Percentiles rank a stretch among this genome's conserved stretches.
Conservation (phyloP, 106 monocot genomes). For the Posidonia australis region DNA sequence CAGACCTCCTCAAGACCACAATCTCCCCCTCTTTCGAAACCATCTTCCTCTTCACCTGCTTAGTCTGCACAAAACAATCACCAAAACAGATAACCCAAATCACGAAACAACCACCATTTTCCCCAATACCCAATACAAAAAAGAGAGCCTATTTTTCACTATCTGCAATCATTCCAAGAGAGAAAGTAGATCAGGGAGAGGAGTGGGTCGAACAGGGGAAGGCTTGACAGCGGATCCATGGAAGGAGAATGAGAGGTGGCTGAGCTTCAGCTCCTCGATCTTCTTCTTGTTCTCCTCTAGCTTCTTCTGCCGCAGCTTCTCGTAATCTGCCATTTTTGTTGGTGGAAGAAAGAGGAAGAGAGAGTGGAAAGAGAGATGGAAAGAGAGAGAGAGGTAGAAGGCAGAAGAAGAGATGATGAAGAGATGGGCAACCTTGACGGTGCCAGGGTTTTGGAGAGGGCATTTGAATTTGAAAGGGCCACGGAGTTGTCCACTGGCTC, state of each 20-base stretch:
- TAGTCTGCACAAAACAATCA: not conserved
- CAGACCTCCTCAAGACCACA: constrained; percentile 30
- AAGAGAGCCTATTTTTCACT: too few species aligned
- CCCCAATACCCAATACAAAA: too few species aligned
- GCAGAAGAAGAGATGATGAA: too few species aligned
- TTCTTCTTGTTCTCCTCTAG: constrained; percentile 79
- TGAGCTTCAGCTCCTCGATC: constrained; percentile 65
- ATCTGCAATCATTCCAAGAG: too few species aligned
- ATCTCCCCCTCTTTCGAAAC: constrained; percentile 1
- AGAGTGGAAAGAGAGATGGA: not conserved
- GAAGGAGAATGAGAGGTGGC: constrained; percentile 27
- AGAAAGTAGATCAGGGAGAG: too few species aligned
- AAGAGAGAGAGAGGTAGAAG: not conserved
- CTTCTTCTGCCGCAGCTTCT: constrained; percentile 51
- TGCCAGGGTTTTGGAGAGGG: not conserved
- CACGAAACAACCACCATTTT: not conserved
- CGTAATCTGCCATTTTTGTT: constrained; percentile 30
- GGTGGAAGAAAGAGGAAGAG: not conserved
- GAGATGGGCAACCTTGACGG: too few species aligned
- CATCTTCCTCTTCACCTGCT: constrained; percentile 26
- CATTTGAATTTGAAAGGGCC: constrained; percentile 6
- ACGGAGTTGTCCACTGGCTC: not conserved
- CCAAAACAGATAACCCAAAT: not conserved
- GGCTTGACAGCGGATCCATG: constrained; percentile 21
- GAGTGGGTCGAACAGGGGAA: not conserved